Percentiles rank a stretch among this genome's conserved stretches.
Evolutionary conservation across 352 stramenopile genomes (phyloP).

Genomic region (Globisporangium splendens): DNA sequence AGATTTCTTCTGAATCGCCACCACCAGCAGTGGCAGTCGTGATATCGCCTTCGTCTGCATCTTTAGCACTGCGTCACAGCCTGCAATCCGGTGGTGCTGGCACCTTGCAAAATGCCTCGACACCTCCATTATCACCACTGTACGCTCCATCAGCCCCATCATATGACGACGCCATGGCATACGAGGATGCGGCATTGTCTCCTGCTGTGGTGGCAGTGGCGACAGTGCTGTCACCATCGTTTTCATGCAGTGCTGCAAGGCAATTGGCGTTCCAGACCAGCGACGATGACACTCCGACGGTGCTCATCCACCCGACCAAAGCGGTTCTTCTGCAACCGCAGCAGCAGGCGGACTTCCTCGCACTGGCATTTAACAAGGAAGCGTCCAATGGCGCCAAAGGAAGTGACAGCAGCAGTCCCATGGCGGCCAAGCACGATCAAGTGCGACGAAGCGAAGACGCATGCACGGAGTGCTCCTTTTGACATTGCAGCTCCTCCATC

Average conservation of each 20-base stretch:
- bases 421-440: conserved; percentile 16
- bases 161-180: conserved; percentile 16
- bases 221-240: neutral
- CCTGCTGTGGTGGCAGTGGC: neutral
- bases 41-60: neutral
- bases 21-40: neutral
- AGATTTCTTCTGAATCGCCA: neutral
- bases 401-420: neutral
- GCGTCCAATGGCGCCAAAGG: conserved; percentile 2
- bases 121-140: conserved; percentile 17
- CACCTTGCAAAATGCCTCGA: conserved; percentile 2
- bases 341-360: conserved; percentile 30
- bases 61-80: neutral
- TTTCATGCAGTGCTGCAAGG: neutral
- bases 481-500: neutral
- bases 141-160: conserved; percentile 24
- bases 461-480: conserved; percentile 7
- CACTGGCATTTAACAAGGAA: conserved; percentile 43
- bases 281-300: neutral
- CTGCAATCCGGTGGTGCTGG: neutral
- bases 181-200: neutral
- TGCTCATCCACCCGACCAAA: conserved; percentile 10
- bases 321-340: conserved; percentile 10
- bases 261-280: conserved; percentile 3
- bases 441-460: conserved; percentile 23